Percentiles rank a stretch among this genome's conserved stretches.
These are phyloP conservation scores for Amanita brunnescens DNA, from an alignment of 768 basidiomycete genomes.

Conservation along the genomic window DNA sequence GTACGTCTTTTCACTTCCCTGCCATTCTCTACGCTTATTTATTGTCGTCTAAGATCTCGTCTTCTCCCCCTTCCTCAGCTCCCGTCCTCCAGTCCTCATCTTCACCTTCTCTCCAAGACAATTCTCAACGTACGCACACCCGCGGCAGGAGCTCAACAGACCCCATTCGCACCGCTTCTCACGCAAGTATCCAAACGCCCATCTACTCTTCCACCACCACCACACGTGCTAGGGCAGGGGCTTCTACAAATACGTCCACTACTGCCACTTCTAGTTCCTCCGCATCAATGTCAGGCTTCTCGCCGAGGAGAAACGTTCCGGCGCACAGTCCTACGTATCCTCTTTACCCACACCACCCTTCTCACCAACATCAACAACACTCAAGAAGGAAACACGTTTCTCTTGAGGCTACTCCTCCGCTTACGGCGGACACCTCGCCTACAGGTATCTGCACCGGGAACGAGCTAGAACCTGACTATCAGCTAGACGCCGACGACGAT, in stretches of 20 bases:
- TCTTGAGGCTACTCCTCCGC: constrained; percentile 3
- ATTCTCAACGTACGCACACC: not conserved
- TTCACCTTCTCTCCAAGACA: not conserved
- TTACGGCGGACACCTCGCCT: constrained; percentile 5
- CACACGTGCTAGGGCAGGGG: not conserved
- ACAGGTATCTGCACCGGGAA: constrained; percentile 1
- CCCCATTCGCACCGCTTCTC: not conserved
- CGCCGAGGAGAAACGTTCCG: not conserved
- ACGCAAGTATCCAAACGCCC: not conserved
- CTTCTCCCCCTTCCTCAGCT: not conserved
- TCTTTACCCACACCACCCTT: not conserved
- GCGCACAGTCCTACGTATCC: not conserved
- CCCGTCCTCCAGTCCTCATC: not conserved
- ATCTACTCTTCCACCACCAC: not conserved
- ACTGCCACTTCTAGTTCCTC: not conserved
- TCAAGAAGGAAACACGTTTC: not conserved
- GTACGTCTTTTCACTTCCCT: not conserved
- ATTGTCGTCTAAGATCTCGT: constrained; percentile 1
- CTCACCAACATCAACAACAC: not conserved
- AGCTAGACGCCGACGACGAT: constrained; percentile 2
- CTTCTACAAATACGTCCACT: not conserved
- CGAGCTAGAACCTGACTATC: constrained; percentile 6
- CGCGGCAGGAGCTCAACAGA: constrained; percentile 8
- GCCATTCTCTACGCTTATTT: not conserved
- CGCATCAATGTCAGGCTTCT: not conserved